Conservation (phyloP, 2,329 filamentous ascomycete genomes). For the Colletotrichum orbiculare region DNA sequence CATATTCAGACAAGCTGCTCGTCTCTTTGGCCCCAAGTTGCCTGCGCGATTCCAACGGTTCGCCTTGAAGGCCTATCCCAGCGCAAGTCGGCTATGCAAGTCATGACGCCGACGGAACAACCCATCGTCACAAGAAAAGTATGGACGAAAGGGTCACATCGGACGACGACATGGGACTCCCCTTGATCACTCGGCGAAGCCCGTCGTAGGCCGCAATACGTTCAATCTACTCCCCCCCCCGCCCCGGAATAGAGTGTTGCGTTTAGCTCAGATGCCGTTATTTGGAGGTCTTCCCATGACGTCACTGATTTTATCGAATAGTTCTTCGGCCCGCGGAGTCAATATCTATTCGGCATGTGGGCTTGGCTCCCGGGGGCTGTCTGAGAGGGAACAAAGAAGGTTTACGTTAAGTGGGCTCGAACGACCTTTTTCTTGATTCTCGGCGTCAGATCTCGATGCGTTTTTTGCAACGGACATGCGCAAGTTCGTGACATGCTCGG, state of each 20-base stretch:
- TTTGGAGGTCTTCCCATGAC: too few species aligned
- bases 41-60: neutral
- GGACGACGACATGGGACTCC: neutral
- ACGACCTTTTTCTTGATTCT: too few species aligned
- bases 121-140: neutral
- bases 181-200: neutral
- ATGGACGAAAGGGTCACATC: constrained; percentile 5
- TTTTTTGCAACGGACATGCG: too few species aligned
- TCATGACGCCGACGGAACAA: constrained; percentile 7
- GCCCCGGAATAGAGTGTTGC: neutral
- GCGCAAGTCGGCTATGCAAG: constrained; percentile 24
- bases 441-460: too few species aligned
- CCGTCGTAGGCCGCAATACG: neutral
- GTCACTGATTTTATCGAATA: too few species aligned
- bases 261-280: neutral
- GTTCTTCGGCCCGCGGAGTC: too few species aligned
- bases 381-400: too few species aligned
- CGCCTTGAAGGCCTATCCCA: neutral
- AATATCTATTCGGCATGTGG: too few species aligned
- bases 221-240: neutral
- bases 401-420: too few species aligned
- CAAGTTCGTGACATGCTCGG: too few species aligned
- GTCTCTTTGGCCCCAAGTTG: constrained; percentile 15
- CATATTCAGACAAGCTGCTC: neutral
- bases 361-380: too few species aligned